These are phyloP conservation scores for Epichloe festucae DNA, from an alignment of 2,329 filamentous ascomycete genomes.

Conservation along the genomic window DNA sequence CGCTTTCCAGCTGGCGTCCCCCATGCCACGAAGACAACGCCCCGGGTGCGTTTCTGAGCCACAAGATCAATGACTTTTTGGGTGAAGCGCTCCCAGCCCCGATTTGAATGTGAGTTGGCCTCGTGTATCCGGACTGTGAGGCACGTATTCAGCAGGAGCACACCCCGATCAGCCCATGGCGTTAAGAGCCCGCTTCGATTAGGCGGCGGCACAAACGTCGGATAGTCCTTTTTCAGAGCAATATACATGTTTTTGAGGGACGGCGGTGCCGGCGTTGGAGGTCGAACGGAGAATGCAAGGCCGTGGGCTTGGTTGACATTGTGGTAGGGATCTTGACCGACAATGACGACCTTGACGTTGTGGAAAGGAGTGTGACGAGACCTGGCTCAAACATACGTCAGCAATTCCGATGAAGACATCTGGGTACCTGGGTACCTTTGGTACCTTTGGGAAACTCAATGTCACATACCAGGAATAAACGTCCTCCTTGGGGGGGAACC, in stretches of 20 bases:
- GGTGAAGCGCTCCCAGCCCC: constrained; percentile 88
- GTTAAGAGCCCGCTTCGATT: constrained; percentile 73
- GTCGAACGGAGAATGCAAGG: constrained; percentile 85
- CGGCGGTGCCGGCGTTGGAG: constrained; percentile 77
- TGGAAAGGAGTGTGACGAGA: constrained; percentile 70
- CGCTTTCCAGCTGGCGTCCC: constrained; percentile 72
- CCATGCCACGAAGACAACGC: constrained; percentile 95
- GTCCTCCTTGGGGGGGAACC: constrained; percentile 80
- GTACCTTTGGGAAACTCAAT: neutral
- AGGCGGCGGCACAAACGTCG: constrained; percentile 59
- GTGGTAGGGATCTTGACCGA: constrained; percentile 97
- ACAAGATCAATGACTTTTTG: constrained; percentile 85
- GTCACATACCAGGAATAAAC: constrained; percentile 78
- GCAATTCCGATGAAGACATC: neutral
- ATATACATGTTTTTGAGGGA: constrained; percentile 92
- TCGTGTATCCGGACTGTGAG: constrained; percentile 85
- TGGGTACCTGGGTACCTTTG: neutral
- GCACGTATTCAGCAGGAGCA: constrained; percentile 88
- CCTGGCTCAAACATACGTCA: neutral
- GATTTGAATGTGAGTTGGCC: constrained; percentile 71
- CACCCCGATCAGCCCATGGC: constrained; percentile 86
- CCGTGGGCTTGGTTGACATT: constrained; percentile 92
- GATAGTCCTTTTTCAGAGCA: constrained; percentile 78
- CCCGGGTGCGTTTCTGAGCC: constrained; percentile 58
- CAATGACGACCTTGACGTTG: constrained; percentile 80